Evolutionary conservation across 2,329 filamentous ascomycete genomes (phyloP).

Genomic region (Apiospora koreana): DNA sequence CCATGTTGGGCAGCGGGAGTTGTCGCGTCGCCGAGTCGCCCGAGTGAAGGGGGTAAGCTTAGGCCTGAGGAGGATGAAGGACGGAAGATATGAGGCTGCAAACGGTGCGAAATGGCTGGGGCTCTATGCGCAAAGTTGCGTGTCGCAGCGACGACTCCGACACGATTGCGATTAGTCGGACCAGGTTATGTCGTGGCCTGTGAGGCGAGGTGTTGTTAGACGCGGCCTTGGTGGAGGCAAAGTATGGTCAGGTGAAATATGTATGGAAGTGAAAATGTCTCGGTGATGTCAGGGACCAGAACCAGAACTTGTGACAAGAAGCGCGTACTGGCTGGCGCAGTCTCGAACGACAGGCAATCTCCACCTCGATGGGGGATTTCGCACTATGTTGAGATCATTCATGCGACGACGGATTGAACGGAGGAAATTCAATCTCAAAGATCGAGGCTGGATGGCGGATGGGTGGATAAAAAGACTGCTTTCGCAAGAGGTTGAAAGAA

Average conservation of each 20-base stretch:
- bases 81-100: neutral
- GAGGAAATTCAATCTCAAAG: neutral
- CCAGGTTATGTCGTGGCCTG: neutral
- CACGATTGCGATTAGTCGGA: neutral
- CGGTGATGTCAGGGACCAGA: neutral
- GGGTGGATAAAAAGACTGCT: neutral
- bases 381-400: neutral
- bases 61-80: neutral
- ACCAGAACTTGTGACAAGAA: neutral
- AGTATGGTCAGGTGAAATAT: too few relatives aligned
- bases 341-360: neutral
- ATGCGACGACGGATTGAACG: neutral
- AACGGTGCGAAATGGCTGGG: neutral
- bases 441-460: neutral
- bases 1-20: slow-evolving; percentile 41
- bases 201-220: neutral
- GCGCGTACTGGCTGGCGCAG: neutral
- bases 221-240: neutral
- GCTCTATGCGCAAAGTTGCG: neutral
- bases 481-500: neutral
- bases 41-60: neutral
- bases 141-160: neutral
- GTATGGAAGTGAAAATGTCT: neutral
- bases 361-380: slow-evolving; percentile 4
- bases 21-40: neutral